Conservation (phyloP, 768 basidiomycete genomes). For the Panellus pusillus region DNA sequence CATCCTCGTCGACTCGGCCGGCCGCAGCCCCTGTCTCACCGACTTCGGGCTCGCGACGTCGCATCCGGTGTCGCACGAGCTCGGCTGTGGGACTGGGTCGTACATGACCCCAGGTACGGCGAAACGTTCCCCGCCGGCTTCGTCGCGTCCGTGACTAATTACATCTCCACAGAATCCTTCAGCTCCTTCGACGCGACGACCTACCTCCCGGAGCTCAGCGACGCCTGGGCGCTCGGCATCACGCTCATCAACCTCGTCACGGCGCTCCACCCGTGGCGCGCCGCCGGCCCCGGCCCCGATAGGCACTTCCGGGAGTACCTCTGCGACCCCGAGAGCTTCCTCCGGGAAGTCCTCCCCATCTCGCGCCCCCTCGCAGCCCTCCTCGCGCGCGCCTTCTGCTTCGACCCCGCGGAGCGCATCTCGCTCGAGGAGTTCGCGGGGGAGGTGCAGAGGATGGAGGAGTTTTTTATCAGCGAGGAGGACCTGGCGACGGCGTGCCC, state of each 20-base stretch:
- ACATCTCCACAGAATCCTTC: constrained; percentile 13
- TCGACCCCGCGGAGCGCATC: neutral
- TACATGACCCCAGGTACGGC: constrained; percentile 35
- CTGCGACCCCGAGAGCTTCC: constrained; percentile 40
- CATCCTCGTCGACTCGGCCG: constrained; percentile 42
- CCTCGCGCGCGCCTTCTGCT: constrained; percentile 3
- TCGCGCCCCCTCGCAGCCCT: constrained; percentile 27
- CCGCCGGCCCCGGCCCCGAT: constrained; percentile 28
- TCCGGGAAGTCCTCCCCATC: constrained; percentile 52
- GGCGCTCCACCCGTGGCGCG: constrained; percentile 53
- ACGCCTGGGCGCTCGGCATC: constrained; percentile 41
- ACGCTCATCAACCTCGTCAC: constrained; percentile 57
- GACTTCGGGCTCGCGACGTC: constrained; percentile 33
- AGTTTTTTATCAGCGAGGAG: constrained; percentile 2
- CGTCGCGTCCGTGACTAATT: neutral
- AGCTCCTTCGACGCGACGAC: neutral
- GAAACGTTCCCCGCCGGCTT: neutral
- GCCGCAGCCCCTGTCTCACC: constrained; percentile 42
- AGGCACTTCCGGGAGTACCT: constrained; percentile 1
- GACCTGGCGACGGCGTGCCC: constrained; percentile 4
- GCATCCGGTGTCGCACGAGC: constrained; percentile 14
- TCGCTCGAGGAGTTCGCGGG: neutral
- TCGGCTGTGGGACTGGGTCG: constrained; percentile 34
- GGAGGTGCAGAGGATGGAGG: neutral
- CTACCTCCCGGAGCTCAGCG: constrained; percentile 31